phyloP scores from a whole-genome alignment of 2,329 filamentous ascomycete species.

The Scytalidium sp. region DNA sequence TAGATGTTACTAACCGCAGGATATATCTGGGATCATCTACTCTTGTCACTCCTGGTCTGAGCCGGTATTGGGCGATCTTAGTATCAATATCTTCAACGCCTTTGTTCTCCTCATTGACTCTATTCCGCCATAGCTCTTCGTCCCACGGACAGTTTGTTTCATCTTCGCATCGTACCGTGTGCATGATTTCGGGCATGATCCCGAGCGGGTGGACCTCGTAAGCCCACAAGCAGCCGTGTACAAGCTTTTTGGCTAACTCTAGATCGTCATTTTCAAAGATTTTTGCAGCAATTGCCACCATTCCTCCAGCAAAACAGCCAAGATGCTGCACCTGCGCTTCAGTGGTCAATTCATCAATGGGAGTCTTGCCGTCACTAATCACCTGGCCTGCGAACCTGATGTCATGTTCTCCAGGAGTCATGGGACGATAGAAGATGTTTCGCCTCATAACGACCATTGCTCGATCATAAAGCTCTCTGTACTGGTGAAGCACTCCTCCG shows the following conservation, averaged over 20 bases:
- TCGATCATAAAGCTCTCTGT: slow-evolving; percentile 37
- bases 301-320: slow-evolving; percentile 66
- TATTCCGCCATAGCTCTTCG: slow-evolving; percentile 2
- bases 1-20: not conserved
- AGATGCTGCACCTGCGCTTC: slow-evolving; percentile 54
- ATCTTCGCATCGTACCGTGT: slow-evolving; percentile 26
- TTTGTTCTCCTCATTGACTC: not conserved
- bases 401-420: slow-evolving; percentile 17
- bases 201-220: slow-evolving; percentile 53
- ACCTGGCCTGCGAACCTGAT: slow-evolving; percentile 1
- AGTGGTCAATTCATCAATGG: slow-evolving; percentile 35
- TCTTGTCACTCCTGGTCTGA: slow-evolving; percentile 1
- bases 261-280: slow-evolving; percentile 52
- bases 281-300: slow-evolving; percentile 63
- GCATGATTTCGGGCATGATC: slow-evolving; percentile 56
- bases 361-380: slow-evolving; percentile 31
- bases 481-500: slow-evolving; percentile 50
- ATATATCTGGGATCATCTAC: slow-evolving; percentile 7
- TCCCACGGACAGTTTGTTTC: slow-evolving; percentile 6
- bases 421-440: slow-evolving; percentile 36
- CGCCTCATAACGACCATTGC: slow-evolving; percentile 41
- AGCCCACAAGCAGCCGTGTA: slow-evolving; percentile 58
- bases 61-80: not conserved
- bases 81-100: not conserved
- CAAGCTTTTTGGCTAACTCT: slow-evolving; percentile 50